These are phyloP conservation scores for Gilbertella persicaria DNA, from an alignment of 371 early-diverging fungal genomes.

Conservation along the genomic window DNA sequence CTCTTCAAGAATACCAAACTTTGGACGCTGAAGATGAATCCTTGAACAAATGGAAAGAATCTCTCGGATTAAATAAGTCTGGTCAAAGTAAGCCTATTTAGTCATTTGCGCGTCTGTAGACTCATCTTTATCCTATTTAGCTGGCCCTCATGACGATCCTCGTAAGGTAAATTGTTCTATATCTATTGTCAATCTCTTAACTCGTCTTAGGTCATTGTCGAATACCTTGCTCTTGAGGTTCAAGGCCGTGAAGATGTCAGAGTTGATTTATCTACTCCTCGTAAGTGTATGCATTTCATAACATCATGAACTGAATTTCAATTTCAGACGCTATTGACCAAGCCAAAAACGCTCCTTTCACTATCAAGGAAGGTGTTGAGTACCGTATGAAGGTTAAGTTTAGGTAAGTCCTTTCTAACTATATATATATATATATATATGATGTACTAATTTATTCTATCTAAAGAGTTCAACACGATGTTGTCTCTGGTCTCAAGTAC, in stretches of 20 bases:
- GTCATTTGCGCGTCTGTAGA: neutral
- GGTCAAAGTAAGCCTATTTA: constrained; percentile 30
- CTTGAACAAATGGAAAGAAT: constrained; percentile 94
- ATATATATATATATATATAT: neutral
- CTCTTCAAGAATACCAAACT: constrained; percentile 78
- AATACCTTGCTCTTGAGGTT: constrained; percentile 82
- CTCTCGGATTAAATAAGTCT: constrained; percentile 75
- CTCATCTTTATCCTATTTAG: neutral
- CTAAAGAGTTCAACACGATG: constrained; percentile 87
- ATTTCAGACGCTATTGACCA: constrained; percentile 51
- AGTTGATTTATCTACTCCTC: constrained; percentile 79
- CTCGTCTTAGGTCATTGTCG: constrained; percentile 66
- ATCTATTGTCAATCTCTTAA: neutral
- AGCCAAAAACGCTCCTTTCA: constrained; percentile 73
- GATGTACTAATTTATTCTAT: neutral
- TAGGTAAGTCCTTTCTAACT: constrained; percentile 42
- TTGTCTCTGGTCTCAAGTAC: constrained; percentile 94
- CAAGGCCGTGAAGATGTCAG: constrained; percentile 80
- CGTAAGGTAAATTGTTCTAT: constrained; percentile 58
- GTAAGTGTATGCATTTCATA: constrained; percentile 35
- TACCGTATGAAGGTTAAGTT: constrained; percentile 93
- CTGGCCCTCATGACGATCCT: constrained; percentile 64
- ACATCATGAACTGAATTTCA: constrained; percentile 12
- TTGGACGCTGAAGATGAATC: constrained; percentile 94
- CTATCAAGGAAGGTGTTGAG: constrained; percentile 95